Evolutionary conservation across 345 rosid genomes (phyloP).

Genomic region (Laguncularia racemosa): DNA sequence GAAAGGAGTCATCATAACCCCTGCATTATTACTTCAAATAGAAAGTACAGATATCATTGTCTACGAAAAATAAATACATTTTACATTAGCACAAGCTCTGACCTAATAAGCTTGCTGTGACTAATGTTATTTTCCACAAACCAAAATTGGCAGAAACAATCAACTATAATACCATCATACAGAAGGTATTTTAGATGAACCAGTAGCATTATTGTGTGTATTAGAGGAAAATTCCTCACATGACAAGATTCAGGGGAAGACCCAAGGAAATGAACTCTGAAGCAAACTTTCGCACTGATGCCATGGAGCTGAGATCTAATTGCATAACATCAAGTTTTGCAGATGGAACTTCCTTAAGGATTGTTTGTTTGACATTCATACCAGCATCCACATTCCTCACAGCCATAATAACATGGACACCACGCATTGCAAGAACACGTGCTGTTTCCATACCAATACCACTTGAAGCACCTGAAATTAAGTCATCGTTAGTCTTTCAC

Average conservation of each 20-base stretch:
- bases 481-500: too few species aligned
- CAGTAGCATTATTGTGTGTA: conserved; percentile 1
- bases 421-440: conserved; percentile 27
- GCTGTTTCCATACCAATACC: conserved; percentile 33
- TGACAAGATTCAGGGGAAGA: conserved; percentile 35
- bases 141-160: too few species aligned
- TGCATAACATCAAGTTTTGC: conserved; percentile 25
- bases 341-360: conserved; percentile 10
- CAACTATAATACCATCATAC: too few species aligned
- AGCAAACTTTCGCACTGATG: conserved; percentile 28
- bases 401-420: conserved; percentile 12
- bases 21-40: conserved; percentile 56
- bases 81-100: too few species aligned
- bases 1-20: conserved; percentile 52
- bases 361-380: conserved; percentile 18
- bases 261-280: conserved; percentile 18
- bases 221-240: conserved; percentile 45
- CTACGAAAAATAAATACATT: too few species aligned
- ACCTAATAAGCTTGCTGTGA: too few species aligned
- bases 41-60: neutral
- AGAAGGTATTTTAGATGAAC: too few species aligned
- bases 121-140: too few species aligned
- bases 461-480: conserved; percentile 29
- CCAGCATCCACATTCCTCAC: conserved; percentile 30
- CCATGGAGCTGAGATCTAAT: conserved; percentile 37